Evolutionary conservation across 305 asterid species (phyloP).

Genomic region (Rubia balearica): DNA sequence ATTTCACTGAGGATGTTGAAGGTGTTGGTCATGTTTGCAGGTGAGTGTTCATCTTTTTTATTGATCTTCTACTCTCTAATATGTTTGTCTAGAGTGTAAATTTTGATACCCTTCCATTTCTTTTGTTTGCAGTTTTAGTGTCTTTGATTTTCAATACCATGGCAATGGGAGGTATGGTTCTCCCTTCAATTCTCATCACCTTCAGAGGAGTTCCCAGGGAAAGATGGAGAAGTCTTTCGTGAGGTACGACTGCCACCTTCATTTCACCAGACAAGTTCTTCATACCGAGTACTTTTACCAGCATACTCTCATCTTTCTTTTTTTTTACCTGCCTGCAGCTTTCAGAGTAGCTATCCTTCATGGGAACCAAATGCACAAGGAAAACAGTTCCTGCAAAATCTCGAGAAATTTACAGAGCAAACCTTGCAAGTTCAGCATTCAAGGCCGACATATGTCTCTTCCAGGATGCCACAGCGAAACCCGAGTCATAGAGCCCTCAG

Average conservation of each 20-base stretch:
- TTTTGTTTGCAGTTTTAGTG: conserved; percentile 61
- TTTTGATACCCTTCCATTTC: not conserved
- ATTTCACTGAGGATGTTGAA: conserved; percentile 79
- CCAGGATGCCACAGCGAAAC: conserved; percentile 35
- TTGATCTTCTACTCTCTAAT: not conserved
- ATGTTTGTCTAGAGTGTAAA: conserved; percentile 3
- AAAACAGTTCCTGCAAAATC: conserved; percentile 54
- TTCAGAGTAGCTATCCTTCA: conserved; percentile 65
- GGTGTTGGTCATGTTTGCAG: conserved; percentile 97
- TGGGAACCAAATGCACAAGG: conserved; percentile 79
- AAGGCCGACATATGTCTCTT: conserved; percentile 26
- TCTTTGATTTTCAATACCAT: conserved; percentile 73
- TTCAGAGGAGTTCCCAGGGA: conserved; percentile 87
- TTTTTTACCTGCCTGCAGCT: conserved; percentile 43
- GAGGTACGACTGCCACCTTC: conserved; percentile 38
- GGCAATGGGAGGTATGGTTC: conserved; percentile 84
- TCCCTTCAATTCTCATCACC: conserved; percentile 43
- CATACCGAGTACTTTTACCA: not conserved
- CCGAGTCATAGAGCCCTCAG: conserved; percentile 34
- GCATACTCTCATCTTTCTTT: not conserved
- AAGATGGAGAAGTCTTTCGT: conserved; percentile 95
- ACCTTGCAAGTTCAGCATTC: conserved; percentile 42
- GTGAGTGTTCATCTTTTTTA: conserved; percentile 25
- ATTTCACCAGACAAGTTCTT: not conserved
- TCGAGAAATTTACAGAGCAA: conserved; percentile 61